These are phyloP conservation scores for Babesia gibsoni DNA, from an alignment of 169 alveolate genomes.

Conservation along the genomic window DNA sequence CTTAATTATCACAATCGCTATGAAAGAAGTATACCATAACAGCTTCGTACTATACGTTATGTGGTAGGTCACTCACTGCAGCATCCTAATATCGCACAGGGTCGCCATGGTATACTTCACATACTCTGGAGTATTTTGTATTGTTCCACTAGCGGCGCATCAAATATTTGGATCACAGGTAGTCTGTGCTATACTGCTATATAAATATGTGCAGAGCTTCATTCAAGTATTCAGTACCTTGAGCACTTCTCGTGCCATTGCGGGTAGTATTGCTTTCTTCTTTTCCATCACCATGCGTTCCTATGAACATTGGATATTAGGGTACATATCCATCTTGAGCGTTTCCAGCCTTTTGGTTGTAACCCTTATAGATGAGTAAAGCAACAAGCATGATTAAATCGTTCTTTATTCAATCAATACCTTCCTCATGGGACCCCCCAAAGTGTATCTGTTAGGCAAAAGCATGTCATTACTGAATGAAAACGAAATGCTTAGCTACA, in stretches of 20 bases:
- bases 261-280: constrained; percentile 41
- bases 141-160: constrained; percentile 51
- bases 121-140: constrained; percentile 47
- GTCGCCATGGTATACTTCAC: constrained; percentile 47
- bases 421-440: too few relatives aligned
- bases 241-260: constrained; percentile 47
- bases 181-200: neutral
- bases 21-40: constrained; percentile 15
- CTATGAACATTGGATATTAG: constrained; percentile 23
- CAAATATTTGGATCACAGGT: constrained; percentile 44
- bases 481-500: too few relatives aligned
- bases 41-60: constrained; percentile 26
- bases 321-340: constrained; percentile 42
- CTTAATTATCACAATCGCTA: constrained; percentile 9
- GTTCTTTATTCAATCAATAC: too few relatives aligned
- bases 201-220: constrained; percentile 16
- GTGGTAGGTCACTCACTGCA: constrained; percentile 14
- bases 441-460: too few relatives aligned
- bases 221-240: constrained; percentile 25
- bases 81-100: neutral
- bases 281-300: neutral
- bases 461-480: too few relatives aligned
- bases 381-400: too few relatives aligned
- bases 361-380: neutral
- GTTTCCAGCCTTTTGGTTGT: constrained; percentile 35